Evolutionary conservation across 441 rosid genomes (phyloP), one percentile per base, ranked within the genome.

Genomic region (Gossypium schwendimanii): DNA sequence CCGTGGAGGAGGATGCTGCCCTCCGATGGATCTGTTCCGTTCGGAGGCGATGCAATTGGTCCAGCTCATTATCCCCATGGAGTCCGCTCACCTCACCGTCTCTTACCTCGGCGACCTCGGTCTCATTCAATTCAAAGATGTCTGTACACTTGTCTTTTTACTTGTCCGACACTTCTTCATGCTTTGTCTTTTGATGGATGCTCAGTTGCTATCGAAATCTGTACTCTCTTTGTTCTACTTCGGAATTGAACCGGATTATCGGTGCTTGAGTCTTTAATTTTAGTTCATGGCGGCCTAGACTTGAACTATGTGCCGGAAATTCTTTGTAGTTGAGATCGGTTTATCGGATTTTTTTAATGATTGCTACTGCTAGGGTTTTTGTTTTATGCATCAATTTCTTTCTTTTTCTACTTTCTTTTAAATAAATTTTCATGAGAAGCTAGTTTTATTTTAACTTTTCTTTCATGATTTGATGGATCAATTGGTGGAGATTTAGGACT

Each of bases 41-140:
- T 93, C 96, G 24, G 98, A 91, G 85, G 67, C 90, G 73, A 90
- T 90, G 97, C 98, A 93, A 50, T 84, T 93, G 78, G 90, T 89
- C 49, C 97, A 90, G 71, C 81, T 91, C 80, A 90, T 90, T 77
- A 84, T 91, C 73, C 98, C 97, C 0, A 86, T 91, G 73, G 96
- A 93, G 78, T 90, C 96, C 5, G 91, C 94, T 72, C 94, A 87
- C 81, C 87, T 86, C 61, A 90, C 93, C 57, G 92, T 91, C 75
- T 85, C 92, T 17, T 89, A 90, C 78, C 92, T 91, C 74, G 97
- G 97, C 6, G 94, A 90, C 81, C 91, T 88, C 31, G 97, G 93
- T 68, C 90, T 91, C 76, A 73, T 93, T 69, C 98, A 91, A 75
- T 91, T 93, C 87, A 91, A 93, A 84, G 97, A 93, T 63, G 98